Evolutionary conservation across 108 stramenopile genomes (phyloP).

Genomic region (Cyclotella kingstonii): DNA sequence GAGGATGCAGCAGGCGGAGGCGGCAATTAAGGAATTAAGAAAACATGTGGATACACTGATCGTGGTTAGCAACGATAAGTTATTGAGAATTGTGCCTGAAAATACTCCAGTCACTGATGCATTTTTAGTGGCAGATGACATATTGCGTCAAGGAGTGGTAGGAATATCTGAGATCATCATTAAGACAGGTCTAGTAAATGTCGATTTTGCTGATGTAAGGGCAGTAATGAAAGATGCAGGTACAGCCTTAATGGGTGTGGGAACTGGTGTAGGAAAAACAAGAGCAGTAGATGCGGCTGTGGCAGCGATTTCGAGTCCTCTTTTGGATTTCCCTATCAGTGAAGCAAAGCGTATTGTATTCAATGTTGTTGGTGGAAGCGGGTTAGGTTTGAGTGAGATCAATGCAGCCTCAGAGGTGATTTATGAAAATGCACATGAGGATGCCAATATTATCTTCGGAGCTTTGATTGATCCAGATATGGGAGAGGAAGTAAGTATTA

Average conservation of each 20-base stretch:
- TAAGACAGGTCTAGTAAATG: slow-evolving; percentile 88
- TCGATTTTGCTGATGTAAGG: slow-evolving; percentile 93
- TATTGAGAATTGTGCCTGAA: slow-evolving; percentile 87
- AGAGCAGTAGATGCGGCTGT: slow-evolving; percentile 88
- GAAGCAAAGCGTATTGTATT: slow-evolving; percentile 90
- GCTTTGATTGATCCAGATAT: slow-evolving; percentile 73
- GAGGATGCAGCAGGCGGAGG: slow-evolving; percentile 83
- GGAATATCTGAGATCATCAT: slow-evolving; percentile 94
- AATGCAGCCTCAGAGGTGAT: slow-evolving; percentile 81
- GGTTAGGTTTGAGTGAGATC: slow-evolving; percentile 86
- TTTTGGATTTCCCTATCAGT: slow-evolving; percentile 84
- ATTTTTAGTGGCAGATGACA: slow-evolving; percentile 90
- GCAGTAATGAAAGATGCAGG: slow-evolving; percentile 91
- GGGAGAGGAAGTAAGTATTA: slow-evolving; percentile 66
- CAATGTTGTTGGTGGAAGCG: slow-evolving; percentile 86
- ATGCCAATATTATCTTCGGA: slow-evolving; percentile 88
- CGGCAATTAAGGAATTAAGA: slow-evolving; percentile 67
- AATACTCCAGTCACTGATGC: slow-evolving; percentile 87
- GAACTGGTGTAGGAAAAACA: slow-evolving; percentile 76
- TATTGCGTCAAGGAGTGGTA: slow-evolving; percentile 89
- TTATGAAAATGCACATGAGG: slow-evolving; percentile 76
- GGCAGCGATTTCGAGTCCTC: slow-evolving; percentile 86
- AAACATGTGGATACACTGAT: slow-evolving; percentile 90
- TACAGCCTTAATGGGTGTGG: slow-evolving; percentile 92
- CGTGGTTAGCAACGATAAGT: slow-evolving; percentile 90